Conservation (phyloP, 805 yeast species). For the Metschnikowia santaceciliae region DNA sequence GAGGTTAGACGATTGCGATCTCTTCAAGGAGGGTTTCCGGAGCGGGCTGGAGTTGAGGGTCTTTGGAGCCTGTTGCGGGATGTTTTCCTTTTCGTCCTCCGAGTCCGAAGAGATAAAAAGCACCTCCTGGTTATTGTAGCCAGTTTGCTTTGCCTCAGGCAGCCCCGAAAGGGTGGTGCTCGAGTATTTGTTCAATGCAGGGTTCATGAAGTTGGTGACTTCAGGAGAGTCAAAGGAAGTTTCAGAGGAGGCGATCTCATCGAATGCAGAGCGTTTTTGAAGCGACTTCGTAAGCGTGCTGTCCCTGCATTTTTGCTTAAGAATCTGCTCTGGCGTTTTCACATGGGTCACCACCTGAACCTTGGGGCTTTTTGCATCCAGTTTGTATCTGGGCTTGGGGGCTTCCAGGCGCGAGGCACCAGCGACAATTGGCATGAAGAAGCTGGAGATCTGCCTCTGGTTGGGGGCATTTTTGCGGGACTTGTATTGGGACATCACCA, state of each 20-base stretch:
- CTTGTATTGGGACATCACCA: slow-evolving; percentile 10
- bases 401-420: slow-evolving; percentile 1
- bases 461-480: slow-evolving; percentile 12
- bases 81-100: slow-evolving; percentile 14
- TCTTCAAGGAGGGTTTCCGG: slow-evolving; percentile 17
- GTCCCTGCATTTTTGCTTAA: neutral
- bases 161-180: slow-evolving; percentile 12
- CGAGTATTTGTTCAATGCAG: slow-evolving; percentile 18
- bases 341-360: neutral
- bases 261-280: slow-evolving; percentile 15
- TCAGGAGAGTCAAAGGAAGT: slow-evolving; percentile 39
- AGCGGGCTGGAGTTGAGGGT: slow-evolving; percentile 3
- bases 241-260: slow-evolving; percentile 21
- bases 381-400: neutral
- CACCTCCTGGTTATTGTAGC: neutral
- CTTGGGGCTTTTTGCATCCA: neutral
- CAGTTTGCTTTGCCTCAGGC: slow-evolving; percentile 9
- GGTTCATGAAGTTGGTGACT: slow-evolving; percentile 34
- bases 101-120: slow-evolving; percentile 10
- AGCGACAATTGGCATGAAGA: slow-evolving; percentile 18
- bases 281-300: slow-evolving; percentile 8
- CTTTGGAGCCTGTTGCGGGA: slow-evolving; percentile 1
- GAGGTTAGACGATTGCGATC: slow-evolving; percentile 17
- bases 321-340: slow-evolving; percentile 8
- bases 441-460: slow-evolving; percentile 29